Evolutionary conservation across 352 stramenopile genomes (phyloP).

Genomic region (Phytophthora uliginosa): DNA sequence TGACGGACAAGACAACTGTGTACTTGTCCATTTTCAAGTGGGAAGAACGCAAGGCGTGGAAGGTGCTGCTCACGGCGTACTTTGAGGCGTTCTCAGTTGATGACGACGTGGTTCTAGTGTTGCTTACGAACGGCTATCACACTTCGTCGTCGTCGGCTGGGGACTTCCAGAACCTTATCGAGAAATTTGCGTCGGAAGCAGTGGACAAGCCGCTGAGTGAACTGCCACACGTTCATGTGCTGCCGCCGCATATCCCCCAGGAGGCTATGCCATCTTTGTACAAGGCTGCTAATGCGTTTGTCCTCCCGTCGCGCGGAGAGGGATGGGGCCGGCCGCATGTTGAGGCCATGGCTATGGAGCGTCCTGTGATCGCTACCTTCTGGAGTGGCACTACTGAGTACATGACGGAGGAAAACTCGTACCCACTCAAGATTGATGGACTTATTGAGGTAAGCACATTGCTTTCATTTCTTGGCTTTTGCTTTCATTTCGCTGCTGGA

Average conservation of each 20-base stretch:
- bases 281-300: constrained; percentile 84
- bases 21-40: constrained; percentile 97
- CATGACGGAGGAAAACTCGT: constrained; percentile 91
- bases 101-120: constrained; percentile 81
- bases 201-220: constrained; percentile 56
- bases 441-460: constrained; percentile 64
- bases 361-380: constrained; percentile 93
- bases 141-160: constrained; percentile 44
- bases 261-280: constrained; percentile 72
- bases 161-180: constrained; percentile 68
- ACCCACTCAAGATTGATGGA: constrained; percentile 83
- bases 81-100: constrained; percentile 71
- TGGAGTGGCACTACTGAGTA: constrained; percentile 93
- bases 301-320: constrained; percentile 94
- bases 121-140: constrained; percentile 94
- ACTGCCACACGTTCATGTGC: constrained; percentile 68
- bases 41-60: constrained; percentile 94
- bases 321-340: constrained; percentile 95
- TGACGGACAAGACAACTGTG: constrained; percentile 69
- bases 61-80: constrained; percentile 89
- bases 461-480: not conserved
- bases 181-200: constrained; percentile 59
- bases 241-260: constrained; percentile 74
- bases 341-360: constrained; percentile 94
- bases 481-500: not conserved